Evolutionary conservation across 345 rosid genomes (phyloP), one percentile per base, ranked within the genome.

Genomic region (Brassica incana): DNA sequence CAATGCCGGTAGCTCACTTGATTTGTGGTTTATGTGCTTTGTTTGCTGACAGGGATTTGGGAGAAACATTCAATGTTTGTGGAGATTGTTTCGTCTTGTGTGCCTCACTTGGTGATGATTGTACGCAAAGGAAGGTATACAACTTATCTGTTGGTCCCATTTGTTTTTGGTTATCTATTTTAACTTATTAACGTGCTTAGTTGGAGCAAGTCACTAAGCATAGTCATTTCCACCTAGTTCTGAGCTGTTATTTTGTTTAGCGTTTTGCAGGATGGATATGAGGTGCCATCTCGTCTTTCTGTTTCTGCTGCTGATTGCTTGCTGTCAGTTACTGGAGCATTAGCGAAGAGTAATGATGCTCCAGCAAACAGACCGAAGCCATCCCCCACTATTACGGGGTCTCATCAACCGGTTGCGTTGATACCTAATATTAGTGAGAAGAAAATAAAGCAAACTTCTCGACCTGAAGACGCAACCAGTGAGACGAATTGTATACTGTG

Each of bases 231-330:
- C 25, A 18, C 32, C 11, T 76, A 48, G 7, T 65, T 59, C 65
- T 75, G 64, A 80, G 69, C 36, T 76, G 32, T 72, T 50, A 29
- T 36, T 60, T 78, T 82, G 25, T 82, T 63, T 82, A 92, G 98
- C 84, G 75, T 76, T 84, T 82, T 87, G 82, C 90, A 86, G 84
- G 93, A 85, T 83, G 92, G 95, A 72, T 84, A 81, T 78, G 97
- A 90, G 88, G 82, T 94, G 79, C 97, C 98, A 5, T 89, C 96
- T 66, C 93, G 97, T 71, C 97, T 94, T 56, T 80, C 97, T 69
- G 75, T 92, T 66, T 82, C 90, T 65, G 98, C 97, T 87, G 97
- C 98, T 70, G 98, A 94, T 84, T 94, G 98, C 77, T 84, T 88
- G 60, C 79, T 94, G 75, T 79, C 97, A 33, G 70, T 94, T 43